Conservation (phyloP, 2,329 filamentous ascomycete genomes). For the Exserohilum turcica region DNA sequence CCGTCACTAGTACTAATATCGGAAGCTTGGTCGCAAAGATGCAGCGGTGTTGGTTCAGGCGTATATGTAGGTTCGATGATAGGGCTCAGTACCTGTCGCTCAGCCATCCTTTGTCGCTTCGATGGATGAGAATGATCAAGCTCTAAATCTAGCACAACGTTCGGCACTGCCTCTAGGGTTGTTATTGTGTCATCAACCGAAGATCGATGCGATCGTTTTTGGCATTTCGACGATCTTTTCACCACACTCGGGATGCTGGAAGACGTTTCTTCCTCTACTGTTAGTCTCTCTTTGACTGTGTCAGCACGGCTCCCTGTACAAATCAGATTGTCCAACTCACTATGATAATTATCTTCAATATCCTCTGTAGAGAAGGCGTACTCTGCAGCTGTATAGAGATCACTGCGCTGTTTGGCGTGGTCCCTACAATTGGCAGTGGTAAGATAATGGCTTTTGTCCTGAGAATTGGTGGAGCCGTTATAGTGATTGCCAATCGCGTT, state of each 20-base stretch:
- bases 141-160: slow-evolving; percentile 13
- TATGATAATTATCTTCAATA: slow-evolving; percentile 9
- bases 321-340: slow-evolving; percentile 16
- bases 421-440: background rate
- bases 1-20: background rate
- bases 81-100: slow-evolving; percentile 11
- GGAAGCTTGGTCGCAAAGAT: background rate
- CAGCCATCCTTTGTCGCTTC: slow-evolving; percentile 14
- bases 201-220: slow-evolving; percentile 16
- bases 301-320: slow-evolving; percentile 10
- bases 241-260: slow-evolving; percentile 6
- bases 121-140: slow-evolving; percentile 9
- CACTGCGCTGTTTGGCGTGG: background rate
- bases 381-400: background rate
- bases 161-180: slow-evolving; percentile 5
- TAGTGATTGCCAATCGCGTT: background rate
- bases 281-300: slow-evolving; percentile 6
- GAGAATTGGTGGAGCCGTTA: background rate
- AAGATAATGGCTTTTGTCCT: background rate
- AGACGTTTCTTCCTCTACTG: slow-evolving; percentile 9
- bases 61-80: slow-evolving; percentile 11
- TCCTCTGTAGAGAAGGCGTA: slow-evolving; percentile 14
- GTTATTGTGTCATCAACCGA: slow-evolving; percentile 9
- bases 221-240: slow-evolving; percentile 6
- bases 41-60: slow-evolving; percentile 9